phyloP scores from a whole-genome alignment of 257 asterid genomes.

The Pogostemon cablin region DNA sequence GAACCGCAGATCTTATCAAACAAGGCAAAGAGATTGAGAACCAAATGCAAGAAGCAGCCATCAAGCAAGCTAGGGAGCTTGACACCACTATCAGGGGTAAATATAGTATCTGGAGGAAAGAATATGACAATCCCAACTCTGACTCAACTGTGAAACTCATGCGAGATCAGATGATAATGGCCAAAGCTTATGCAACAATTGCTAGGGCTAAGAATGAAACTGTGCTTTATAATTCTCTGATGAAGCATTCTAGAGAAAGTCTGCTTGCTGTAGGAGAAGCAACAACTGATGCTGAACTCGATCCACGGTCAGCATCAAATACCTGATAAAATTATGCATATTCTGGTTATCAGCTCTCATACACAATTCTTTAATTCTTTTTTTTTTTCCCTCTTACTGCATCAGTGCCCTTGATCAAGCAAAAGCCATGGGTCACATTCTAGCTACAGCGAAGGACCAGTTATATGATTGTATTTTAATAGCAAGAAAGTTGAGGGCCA shows the following conservation, averaged over 20 bases:
- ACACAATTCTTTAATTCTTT: conserved; percentile 16
- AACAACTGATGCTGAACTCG: conserved; percentile 82
- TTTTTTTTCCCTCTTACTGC: conserved; percentile 27
- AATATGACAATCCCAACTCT: conserved; percentile 79
- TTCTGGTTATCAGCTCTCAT: conserved; percentile 33
- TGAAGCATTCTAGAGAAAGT: conserved; percentile 75
- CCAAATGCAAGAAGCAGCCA: conserved; percentile 82
- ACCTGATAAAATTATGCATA: conserved; percentile 26
- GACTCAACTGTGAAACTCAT: conserved; percentile 88
- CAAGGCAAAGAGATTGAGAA: conserved; percentile 67
- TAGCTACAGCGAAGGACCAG: conserved; percentile 83
- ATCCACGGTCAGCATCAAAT: conserved; percentile 57
- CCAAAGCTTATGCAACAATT: conserved; percentile 87
- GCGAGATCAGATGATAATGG: conserved; percentile 94
- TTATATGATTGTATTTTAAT: conserved; percentile 68
- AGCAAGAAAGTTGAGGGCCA: conserved; percentile 84
- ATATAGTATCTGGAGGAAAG: conserved; percentile 94
- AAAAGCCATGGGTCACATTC: conserved; percentile 88
- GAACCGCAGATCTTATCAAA: conserved; percentile 67
- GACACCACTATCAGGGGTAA: conserved; percentile 76
- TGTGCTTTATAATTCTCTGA: conserved; percentile 64
- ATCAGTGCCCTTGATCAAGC: conserved; percentile 79
- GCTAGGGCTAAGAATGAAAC: conserved; percentile 82
- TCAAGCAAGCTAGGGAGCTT: conserved; percentile 72
- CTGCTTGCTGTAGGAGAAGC: conserved; percentile 82